Evolutionary conservation across 495 filamentous ascomycete species (phyloP).

Genomic region (Elaphomyces granulatus): DNA sequence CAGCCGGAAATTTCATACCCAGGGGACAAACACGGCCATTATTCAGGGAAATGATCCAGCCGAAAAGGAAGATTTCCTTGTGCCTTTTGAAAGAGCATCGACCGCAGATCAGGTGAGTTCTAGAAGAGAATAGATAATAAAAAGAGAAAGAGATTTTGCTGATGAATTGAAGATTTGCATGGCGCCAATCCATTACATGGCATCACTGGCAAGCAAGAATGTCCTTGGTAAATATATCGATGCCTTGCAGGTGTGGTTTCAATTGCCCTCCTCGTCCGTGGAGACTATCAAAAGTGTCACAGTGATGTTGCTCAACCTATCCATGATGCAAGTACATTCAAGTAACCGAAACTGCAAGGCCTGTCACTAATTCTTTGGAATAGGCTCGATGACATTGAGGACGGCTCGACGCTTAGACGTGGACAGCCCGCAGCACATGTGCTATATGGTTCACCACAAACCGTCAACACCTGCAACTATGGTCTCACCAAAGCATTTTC

Average conservation of each 20-base stretch:
- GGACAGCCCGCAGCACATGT: conserved; percentile 22
- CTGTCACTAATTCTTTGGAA: conserved; percentile 8
- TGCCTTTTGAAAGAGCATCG: background rate
- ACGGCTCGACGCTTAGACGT: conserved; percentile 23
- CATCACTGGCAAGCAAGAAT: conserved; percentile 7
- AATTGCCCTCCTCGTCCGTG: conserved; percentile 1
- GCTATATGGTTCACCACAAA: conserved; percentile 26
- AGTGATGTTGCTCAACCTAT: conserved; percentile 12
- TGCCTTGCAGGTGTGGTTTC: conserved; percentile 12
- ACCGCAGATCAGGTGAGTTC: background rate
- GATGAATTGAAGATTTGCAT: background rate
- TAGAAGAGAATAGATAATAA: background rate
- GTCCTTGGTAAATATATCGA: conserved; percentile 8
- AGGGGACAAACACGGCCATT: no score
- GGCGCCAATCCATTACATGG: background rate
- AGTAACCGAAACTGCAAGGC: conserved; percentile 10
- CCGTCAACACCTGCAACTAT: conserved; percentile 39
- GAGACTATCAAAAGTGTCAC: conserved; percentile 9
- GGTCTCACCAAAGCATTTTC: conserved; percentile 26
- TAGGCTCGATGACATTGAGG: conserved; percentile 29
- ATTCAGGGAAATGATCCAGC: no score
- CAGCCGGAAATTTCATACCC: no score
- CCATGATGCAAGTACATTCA: conserved; percentile 12
- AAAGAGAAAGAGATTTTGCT: no score
- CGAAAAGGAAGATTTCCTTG: no score